phyloP scores from a whole-genome alignment of 192 early-diverging fungal genomes.

The Thoreauomyces humboldtii region DNA sequence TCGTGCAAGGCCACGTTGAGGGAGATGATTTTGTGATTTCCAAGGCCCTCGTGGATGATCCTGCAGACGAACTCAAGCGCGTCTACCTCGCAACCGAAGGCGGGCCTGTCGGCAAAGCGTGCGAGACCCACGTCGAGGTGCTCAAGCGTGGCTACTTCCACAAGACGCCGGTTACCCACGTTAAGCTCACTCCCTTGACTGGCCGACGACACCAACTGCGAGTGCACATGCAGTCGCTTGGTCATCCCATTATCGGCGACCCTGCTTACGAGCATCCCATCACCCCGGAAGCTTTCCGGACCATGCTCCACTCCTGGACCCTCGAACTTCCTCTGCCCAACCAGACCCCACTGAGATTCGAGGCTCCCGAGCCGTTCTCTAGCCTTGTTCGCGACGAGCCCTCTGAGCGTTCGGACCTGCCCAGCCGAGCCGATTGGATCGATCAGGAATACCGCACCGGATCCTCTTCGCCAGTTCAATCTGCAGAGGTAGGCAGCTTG shows the following conservation, averaged over 20 bases:
- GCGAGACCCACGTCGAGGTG: conserved; percentile 32
- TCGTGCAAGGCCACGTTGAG: conserved; percentile 30
- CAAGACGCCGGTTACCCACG: conserved; percentile 25
- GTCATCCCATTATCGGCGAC: conserved; percentile 41
- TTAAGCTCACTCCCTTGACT: conserved; percentile 25
- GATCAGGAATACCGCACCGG: neutral
- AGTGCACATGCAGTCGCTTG: conserved; percentile 35
- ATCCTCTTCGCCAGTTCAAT: no score
- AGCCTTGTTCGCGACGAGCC: conserved; percentile 9
- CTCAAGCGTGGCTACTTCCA: conserved; percentile 30
- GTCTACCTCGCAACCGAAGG: conserved; percentile 9
- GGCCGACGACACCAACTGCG: conserved; percentile 38
- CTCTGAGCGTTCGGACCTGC: conserved; percentile 1
- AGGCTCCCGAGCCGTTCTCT: conserved; percentile 24
- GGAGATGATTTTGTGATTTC: conserved; percentile 30
- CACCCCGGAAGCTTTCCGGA: conserved; percentile 31
- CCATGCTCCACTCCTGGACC: conserved; percentile 41
- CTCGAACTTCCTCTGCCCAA: conserved; percentile 19
- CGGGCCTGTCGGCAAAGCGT: conserved; percentile 21
- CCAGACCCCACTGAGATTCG: conserved; percentile 6
- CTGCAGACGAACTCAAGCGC: conserved; percentile 19
- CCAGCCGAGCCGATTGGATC: neutral
- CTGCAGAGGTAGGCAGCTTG: no score
- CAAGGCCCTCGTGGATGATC: conserved; percentile 24
- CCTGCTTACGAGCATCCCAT: conserved; percentile 31